phyloP scores from a whole-genome alignment of 129 eudicot species.

The Chrysanthemum lavandulifolium region DNA sequence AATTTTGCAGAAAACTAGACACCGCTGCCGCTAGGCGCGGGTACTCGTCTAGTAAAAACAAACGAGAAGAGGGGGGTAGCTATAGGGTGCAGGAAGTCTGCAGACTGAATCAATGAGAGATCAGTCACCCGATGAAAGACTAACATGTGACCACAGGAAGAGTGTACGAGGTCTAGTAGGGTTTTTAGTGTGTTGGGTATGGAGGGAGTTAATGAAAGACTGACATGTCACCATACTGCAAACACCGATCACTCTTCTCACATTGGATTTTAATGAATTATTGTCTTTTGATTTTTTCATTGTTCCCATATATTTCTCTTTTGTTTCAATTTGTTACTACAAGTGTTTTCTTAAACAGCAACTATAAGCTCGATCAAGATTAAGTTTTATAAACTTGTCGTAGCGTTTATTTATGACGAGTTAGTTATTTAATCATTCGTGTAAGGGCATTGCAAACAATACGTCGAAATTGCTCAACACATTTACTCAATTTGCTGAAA shows the following conservation, averaged over 20 bases:
- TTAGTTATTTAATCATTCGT: neutral
- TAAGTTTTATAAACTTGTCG: no score
- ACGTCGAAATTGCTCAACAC: no score
- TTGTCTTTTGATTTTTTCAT: conserved; percentile 12
- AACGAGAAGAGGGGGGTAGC: no score
- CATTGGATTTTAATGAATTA: conserved; percentile 32
- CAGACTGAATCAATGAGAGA: conserved; percentile 21
- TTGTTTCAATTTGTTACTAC: neutral
- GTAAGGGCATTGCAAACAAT: no score
- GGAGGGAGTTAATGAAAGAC: conserved; percentile 33
- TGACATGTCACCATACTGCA: no score
- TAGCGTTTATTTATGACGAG: neutral
- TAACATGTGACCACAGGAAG: conserved; percentile 21
- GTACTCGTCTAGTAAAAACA: no score
- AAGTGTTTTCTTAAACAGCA: neutral
- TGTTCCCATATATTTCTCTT: no score
- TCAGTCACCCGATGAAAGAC: conserved; percentile 19
- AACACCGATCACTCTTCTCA: neutral
- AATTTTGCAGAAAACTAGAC: no score
- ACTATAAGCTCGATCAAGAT: no score
- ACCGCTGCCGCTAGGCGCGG: no score
- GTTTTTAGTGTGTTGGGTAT: conserved; percentile 25
- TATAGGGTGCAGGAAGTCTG: no score
- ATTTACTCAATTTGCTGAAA: no score
- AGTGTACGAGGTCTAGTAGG: conserved; percentile 15